Evolutionary conservation across 1,284 basidiomycete genomes (phyloP).

Genomic region (Irpex lacteus): DNA sequence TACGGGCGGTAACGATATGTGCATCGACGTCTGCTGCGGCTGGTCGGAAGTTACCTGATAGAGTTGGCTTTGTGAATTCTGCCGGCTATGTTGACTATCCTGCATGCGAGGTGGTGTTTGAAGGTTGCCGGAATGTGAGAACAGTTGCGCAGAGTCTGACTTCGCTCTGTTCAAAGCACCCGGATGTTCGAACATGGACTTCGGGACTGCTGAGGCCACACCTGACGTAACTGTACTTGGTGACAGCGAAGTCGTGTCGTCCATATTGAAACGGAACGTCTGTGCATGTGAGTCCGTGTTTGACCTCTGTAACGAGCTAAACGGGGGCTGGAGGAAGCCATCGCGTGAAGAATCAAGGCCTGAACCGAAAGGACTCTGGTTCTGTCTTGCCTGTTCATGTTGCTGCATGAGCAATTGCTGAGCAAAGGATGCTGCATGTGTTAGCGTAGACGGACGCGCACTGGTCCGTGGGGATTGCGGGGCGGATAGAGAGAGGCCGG

Average conservation of each 20-base stretch:
- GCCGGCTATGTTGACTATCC: conserved; percentile 2
- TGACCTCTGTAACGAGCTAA: neutral
- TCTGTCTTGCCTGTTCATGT: conserved; percentile 3
- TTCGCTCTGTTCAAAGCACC: conserved; percentile 1
- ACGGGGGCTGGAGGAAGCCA: neutral
- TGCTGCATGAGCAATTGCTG: conserved; percentile 10
- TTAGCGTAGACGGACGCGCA: neutral
- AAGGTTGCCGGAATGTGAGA: neutral
- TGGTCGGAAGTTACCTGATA: neutral
- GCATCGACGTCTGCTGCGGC: conserved; percentile 19
- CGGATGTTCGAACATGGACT: neutral
- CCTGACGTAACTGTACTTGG: neutral
- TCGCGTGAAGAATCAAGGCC: neutral
- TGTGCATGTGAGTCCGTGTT: conserved; percentile 4
- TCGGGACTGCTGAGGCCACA: neutral
- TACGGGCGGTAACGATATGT: conserved; percentile 30
- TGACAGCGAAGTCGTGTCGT: neutral
- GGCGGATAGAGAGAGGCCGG: conserved; percentile 1
- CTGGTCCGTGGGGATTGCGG: conserved; percentile 6
- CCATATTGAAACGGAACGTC: conserved; percentile 6
- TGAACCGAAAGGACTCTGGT: neutral
- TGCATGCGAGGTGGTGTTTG: conserved; percentile 3
- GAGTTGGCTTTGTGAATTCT: conserved; percentile 6
- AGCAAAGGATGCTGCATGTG: conserved; percentile 3
- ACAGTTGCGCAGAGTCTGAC: conserved; percentile 4